These are phyloP conservation scores for Trichoderma polysporum DNA, from an alignment of 2,329 filamentous ascomycete species.

Conservation along the genomic window DNA sequence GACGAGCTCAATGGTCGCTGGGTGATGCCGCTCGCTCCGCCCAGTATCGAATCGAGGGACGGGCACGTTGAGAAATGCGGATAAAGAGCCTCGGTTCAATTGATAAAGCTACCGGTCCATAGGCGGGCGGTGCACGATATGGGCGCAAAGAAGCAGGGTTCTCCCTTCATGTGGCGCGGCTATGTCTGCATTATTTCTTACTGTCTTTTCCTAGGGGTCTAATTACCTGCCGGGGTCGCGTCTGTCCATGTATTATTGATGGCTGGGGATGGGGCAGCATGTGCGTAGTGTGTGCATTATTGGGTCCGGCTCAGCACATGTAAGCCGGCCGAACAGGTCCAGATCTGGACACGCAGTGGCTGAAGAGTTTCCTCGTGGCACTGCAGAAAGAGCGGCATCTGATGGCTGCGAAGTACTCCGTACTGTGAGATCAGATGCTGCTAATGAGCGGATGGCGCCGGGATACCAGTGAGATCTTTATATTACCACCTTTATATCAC, in stretches of 20 bases:
- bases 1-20: neutral
- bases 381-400: neutral
- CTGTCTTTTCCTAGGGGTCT: neutral
- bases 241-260: neutral
- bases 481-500: neutral
- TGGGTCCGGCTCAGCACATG: neutral
- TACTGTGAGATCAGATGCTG: neutral
- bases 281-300: neutral
- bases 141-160: neutral
- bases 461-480: neutral
- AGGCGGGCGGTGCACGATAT: neutral
- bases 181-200: slow-evolving; percentile 1
- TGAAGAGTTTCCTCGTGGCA: neutral
- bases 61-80: slow-evolving; percentile 1
- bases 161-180: slow-evolving; percentile 4
- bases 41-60: slow-evolving; percentile 13
- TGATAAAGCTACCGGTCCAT: neutral
- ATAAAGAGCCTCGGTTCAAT: slow-evolving; percentile 11
- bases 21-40: slow-evolving; percentile 6
- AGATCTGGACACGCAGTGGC: neutral
- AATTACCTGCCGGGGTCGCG: neutral
- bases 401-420: neutral
- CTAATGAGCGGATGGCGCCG: neutral
- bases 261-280: slow-evolving; percentile 6
- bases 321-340: neutral